Evolutionary conservation across 2,329 filamentous ascomycete species (phyloP).

Genomic region (Magnaporthales sp.): DNA sequence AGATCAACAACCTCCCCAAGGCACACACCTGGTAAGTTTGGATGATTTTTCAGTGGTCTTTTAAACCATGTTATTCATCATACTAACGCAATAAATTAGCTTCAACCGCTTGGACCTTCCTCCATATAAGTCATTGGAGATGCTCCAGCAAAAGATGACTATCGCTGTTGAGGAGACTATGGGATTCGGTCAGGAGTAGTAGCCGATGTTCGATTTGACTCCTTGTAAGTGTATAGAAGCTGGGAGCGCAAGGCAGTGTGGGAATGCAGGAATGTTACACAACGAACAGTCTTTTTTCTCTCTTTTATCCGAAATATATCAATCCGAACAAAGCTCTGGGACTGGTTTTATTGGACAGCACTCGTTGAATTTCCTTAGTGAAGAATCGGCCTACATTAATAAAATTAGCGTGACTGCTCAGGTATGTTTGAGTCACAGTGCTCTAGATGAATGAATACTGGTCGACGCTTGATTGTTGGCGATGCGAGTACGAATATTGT

Average conservation of each 20-base stretch:
- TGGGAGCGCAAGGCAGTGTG: neutral
- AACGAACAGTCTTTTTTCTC: neutral
- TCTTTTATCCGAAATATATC: neutral
- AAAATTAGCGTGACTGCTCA: neutral
- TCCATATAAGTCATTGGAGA: constrained; percentile 82
- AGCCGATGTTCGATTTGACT: neutral
- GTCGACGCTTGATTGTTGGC: neutral
- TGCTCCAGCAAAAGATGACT: constrained; percentile 79
- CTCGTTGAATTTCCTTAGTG: neutral
- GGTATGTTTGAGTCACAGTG: neutral
- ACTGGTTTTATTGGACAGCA: neutral
- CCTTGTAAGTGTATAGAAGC: neutral
- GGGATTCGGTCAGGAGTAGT: constrained; percentile 94
- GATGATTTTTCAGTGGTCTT: neutral
- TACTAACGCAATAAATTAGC: constrained; percentile 32
- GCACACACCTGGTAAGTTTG: constrained; percentile 86
- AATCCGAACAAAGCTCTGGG: neutral
- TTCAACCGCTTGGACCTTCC: constrained; percentile 97
- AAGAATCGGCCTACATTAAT: neutral
- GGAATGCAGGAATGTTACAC: neutral
- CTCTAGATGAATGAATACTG: neutral
- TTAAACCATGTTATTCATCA: neutral
- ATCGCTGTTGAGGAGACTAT: constrained; percentile 98
- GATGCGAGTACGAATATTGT: neutral
- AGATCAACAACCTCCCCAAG: constrained; percentile 84